A percentile compares a stretch with the other conserved stretches of the same genome.
Conservation (phyloP, 352 stramenopile species). For the Pythium dissotocum region DNA sequence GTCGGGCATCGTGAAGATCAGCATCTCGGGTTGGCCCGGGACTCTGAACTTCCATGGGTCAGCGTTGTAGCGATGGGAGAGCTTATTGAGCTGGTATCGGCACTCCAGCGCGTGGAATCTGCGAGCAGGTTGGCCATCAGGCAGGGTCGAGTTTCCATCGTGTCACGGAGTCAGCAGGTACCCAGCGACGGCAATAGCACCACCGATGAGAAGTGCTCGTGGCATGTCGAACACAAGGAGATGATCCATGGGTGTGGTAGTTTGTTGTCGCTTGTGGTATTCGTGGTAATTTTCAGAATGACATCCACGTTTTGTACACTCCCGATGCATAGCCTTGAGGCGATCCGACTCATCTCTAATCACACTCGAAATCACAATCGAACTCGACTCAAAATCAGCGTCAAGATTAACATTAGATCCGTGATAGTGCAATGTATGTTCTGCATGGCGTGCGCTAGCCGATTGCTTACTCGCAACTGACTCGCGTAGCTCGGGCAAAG, state of each 20-base stretch:
- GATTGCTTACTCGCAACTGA: too few relatives aligned
- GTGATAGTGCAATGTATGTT: too few relatives aligned
- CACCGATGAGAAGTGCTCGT: not conserved
- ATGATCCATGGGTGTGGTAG: not conserved
- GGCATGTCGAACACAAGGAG: not conserved
- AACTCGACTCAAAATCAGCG: too few relatives aligned
- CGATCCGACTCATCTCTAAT: too few relatives aligned
- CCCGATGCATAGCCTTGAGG: too few relatives aligned
- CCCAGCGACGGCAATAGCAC: not conserved
- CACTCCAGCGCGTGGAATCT: not conserved
- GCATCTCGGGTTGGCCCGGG: conserved; percentile 15
- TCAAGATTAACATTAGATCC: too few relatives aligned
- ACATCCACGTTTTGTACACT: too few relatives aligned
- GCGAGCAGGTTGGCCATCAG: not conserved
- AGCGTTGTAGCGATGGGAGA: conserved; percentile 10
- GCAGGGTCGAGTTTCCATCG: not conserved
- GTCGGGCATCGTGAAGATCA: conserved; percentile 30
- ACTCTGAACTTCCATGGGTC: conserved; percentile 27
- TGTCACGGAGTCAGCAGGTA: not conserved
- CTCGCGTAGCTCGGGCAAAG: not conserved
- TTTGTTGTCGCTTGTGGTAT: too few relatives aligned
- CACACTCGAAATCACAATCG: too few relatives aligned
- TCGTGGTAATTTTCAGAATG: too few relatives aligned
- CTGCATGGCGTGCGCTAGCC: too few relatives aligned
- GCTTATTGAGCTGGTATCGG: conserved; percentile 32